Evolutionary conservation across 805 yeast species (phyloP).

Genomic region (Kazachstania viticola): DNA sequence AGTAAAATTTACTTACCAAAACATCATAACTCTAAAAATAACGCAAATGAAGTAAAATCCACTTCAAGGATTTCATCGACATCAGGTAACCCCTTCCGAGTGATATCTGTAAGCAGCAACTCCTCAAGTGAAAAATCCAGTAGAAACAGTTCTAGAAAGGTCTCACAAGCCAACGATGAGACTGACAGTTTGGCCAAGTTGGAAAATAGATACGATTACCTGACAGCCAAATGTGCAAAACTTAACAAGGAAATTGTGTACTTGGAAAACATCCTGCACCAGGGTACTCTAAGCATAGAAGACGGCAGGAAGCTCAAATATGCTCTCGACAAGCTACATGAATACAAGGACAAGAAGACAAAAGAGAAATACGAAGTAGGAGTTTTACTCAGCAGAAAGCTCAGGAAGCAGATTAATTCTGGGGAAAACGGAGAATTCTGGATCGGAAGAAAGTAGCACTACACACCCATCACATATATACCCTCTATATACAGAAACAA

Average conservation of each 20-base stretch:
- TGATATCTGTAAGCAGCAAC: constrained; percentile 23
- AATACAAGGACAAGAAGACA: constrained; percentile 30
- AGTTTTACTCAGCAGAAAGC: constrained; percentile 29
- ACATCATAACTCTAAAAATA: background rate
- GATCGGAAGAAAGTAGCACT: constrained; percentile 23
- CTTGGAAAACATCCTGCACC: constrained; percentile 24
- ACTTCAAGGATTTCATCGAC: background rate
- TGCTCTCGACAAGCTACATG: constrained; percentile 30
- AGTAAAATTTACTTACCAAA: constrained; percentile 8
- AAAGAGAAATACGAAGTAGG: constrained; percentile 35
- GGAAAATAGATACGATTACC: constrained; percentile 24
- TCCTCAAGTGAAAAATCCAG: constrained; percentile 5
- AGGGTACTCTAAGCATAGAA: constrained; percentile 29
- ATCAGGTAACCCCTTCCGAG: constrained; percentile 25
- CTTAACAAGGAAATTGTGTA: constrained; percentile 30
- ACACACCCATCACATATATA: too few relatives aligned
- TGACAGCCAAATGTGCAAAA: constrained; percentile 27
- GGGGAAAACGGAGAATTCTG: constrained; percentile 31
- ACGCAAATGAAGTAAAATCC: background rate
- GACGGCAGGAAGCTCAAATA: constrained; percentile 29
- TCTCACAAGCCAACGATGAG: background rate
- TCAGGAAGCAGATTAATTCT: constrained; percentile 31
- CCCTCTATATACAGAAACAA: too few relatives aligned
- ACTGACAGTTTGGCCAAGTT: constrained; percentile 13
- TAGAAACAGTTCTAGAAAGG: constrained; percentile 7